These are phyloP conservation scores for Hypomontagnella submonticulosa DNA, from an alignment of 495 filamentous ascomycete species.

Conservation along the genomic window DNA sequence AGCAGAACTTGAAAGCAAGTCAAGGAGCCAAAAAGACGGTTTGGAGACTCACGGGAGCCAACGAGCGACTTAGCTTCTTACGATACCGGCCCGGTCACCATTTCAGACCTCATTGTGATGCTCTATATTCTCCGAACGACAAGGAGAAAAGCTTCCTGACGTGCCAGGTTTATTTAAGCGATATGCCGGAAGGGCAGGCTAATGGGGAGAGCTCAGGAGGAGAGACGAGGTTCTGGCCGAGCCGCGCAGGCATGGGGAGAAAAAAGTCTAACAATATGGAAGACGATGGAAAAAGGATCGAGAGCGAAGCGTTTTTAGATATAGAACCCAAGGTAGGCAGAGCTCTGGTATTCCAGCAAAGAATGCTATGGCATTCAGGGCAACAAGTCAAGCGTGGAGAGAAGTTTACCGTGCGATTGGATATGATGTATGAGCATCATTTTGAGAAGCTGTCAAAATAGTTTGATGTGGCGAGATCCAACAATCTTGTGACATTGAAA, in stretches of 20 bases:
- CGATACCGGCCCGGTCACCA: slow-evolving; percentile 80
- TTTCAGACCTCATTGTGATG: slow-evolving; percentile 83
- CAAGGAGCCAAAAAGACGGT: slow-evolving; percentile 41
- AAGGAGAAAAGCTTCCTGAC: slow-evolving; percentile 66
- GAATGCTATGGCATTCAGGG: slow-evolving; percentile 73
- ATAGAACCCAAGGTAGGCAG: slow-evolving; percentile 76
- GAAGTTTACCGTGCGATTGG: slow-evolving; percentile 82
- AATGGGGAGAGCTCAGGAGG: slow-evolving; percentile 56
- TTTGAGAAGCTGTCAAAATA: slow-evolving; percentile 34
- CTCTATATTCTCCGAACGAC: slow-evolving; percentile 66
- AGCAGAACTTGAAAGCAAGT: slow-evolving; percentile 44
- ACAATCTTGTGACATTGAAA: no score
- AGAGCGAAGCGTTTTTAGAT: slow-evolving; percentile 77
- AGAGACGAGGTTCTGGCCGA: slow-evolving; percentile 64
- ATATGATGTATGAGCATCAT: slow-evolving; percentile 74
- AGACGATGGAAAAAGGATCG: slow-evolving; percentile 51
- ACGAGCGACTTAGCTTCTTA: slow-evolving; percentile 84
- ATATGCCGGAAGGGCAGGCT: slow-evolving; percentile 50
- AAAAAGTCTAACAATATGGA: slow-evolving; percentile 39
- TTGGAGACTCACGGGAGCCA: slow-evolving; percentile 70
- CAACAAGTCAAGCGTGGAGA: slow-evolving; percentile 76
- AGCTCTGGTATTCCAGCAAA: slow-evolving; percentile 82
- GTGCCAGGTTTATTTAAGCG: slow-evolving; percentile 74
- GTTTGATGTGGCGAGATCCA: no score
- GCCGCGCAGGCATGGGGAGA: slow-evolving; percentile 33